A percentile compares a stretch with the other conserved stretches of the same genome.
phyloP scores from a whole-genome alignment of 176 grass and related monocot genomes.

The Cenchrus americanus region DNA sequence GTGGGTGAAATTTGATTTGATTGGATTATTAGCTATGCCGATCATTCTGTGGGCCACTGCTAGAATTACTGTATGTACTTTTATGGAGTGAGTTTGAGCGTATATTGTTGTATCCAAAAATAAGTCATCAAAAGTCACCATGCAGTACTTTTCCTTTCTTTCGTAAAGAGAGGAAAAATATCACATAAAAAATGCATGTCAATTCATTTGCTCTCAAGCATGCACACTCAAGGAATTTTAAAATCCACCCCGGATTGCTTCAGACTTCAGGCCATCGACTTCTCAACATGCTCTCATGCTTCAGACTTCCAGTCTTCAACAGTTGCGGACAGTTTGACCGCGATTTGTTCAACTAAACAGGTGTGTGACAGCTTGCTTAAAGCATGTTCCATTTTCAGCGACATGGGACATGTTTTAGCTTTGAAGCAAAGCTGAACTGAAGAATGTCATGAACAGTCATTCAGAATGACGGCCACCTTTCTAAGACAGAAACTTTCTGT shows the following conservation, averaged over 20 bases:
- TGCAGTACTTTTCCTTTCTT: neutral
- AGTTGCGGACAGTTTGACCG: too few species aligned
- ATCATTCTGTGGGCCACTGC: too few species aligned
- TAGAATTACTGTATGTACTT: too few species aligned
- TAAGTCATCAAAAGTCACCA: too few species aligned
- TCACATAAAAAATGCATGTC: neutral
- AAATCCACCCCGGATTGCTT: neutral
- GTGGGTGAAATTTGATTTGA: too few species aligned
- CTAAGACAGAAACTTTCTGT: neutral
- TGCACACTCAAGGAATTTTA: neutral
- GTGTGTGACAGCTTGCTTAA: neutral
- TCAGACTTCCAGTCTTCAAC: neutral
- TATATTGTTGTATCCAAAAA: too few species aligned
- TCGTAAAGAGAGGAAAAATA: neutral
- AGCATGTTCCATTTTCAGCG: neutral
- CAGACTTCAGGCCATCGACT: neutral
- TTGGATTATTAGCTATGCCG: too few species aligned
- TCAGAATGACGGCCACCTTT: neutral
- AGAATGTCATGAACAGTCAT: neutral
- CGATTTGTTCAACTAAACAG: neutral
- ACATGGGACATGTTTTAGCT: too few species aligned
- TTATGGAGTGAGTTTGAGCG: too few species aligned
- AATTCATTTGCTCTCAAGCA: neutral
- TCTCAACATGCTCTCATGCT: neutral
- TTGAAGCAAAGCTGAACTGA: too few species aligned